phyloP scores from a whole-genome alignment of 257 asterid species.

The Anisodus acutangulus region DNA sequence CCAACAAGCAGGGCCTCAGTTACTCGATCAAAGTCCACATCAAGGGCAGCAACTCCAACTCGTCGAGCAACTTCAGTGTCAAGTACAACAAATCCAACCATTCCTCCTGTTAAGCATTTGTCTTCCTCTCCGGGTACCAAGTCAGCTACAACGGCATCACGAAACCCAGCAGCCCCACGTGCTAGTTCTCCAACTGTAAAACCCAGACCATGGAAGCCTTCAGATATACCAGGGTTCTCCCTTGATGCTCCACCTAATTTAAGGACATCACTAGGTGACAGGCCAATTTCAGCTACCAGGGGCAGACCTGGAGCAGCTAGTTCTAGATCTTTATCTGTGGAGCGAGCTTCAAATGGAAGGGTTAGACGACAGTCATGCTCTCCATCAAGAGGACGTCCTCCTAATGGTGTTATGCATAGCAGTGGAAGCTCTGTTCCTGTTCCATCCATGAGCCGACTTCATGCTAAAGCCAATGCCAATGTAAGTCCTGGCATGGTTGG shows the following conservation, averaged over 20 bases:
- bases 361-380: slow-evolving; percentile 91
- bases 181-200: slow-evolving; percentile 82
- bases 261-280: slow-evolving; percentile 80
- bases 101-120: slow-evolving; percentile 51
- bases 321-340: slow-evolving; percentile 84
- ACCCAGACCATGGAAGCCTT: slow-evolving; percentile 92
- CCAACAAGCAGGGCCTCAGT: slow-evolving; percentile 69
- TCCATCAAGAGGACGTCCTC: slow-evolving; percentile 95
- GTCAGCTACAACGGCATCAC: slow-evolving; percentile 48
- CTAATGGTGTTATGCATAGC: slow-evolving; percentile 73
- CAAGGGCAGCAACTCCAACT: slow-evolving; percentile 88
- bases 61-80: slow-evolving; percentile 60
- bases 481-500: slow-evolving; percentile 86
- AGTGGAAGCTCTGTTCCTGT: slow-evolving; percentile 85
- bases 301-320: slow-evolving; percentile 96
- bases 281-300: slow-evolving; percentile 92
- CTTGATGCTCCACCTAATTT: slow-evolving; percentile 92
- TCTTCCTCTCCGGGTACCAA: slow-evolving; percentile 53
- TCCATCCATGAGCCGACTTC: slow-evolving; percentile 73
- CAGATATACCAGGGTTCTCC: slow-evolving; percentile 97
- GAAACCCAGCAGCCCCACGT: slow-evolving; percentile 60
- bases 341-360: slow-evolving; percentile 83
- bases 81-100: slow-evolving; percentile 44
- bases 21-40: slow-evolving; percentile 67
- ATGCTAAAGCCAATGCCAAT: slow-evolving; percentile 93